phyloP scores from a whole-genome alignment of 805 yeast species.

The Candida easanensis region DNA sequence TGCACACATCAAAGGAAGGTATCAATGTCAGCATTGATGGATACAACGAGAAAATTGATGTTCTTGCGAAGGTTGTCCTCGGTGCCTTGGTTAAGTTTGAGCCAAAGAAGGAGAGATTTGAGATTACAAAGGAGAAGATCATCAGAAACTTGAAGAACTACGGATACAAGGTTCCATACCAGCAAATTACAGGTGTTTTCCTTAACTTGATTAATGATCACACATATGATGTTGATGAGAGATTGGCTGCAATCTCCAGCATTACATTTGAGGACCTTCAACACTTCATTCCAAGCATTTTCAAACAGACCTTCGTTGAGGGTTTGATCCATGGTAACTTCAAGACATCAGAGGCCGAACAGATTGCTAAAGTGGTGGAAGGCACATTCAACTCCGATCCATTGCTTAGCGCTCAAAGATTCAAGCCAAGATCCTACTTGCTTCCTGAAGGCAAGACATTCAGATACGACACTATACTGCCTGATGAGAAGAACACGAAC shows the following conservation, averaged over 20 bases:
- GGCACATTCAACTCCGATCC: slow-evolving; percentile 36
- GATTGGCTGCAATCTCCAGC: slow-evolving; percentile 45
- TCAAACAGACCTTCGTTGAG: slow-evolving; percentile 63
- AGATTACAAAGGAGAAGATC: slow-evolving; percentile 61
- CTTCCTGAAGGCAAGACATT: slow-evolving; percentile 38
- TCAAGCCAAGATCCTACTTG: slow-evolving; percentile 40
- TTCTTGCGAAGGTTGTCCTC: slow-evolving; percentile 59
- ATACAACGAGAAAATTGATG: slow-evolving; percentile 75
- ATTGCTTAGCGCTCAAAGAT: slow-evolving; percentile 42
- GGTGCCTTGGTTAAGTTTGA: slow-evolving; percentile 48
- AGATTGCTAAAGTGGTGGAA: slow-evolving; percentile 43
- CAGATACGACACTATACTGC: slow-evolving; percentile 48
- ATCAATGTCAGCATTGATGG: slow-evolving; percentile 68
- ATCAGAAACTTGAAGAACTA: slow-evolving; percentile 64
- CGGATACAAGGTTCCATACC: slow-evolving; percentile 72
- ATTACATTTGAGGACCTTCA: slow-evolving; percentile 48
- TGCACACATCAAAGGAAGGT: slow-evolving; percentile 67
- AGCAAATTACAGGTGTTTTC: slow-evolving; percentile 65
- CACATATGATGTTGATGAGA: slow-evolving; percentile 63
- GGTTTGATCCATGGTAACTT: slow-evolving; percentile 77
- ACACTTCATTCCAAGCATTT: slow-evolving; percentile 50
- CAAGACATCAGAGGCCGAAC: slow-evolving; percentile 48
- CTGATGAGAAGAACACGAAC: slow-evolving; percentile 72
- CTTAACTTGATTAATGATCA: slow-evolving; percentile 68
- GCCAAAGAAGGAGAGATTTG: slow-evolving; percentile 58